Conservation (phyloP, 1,284 basidiomycete species). For the Fomitopsis palustris region DNA sequence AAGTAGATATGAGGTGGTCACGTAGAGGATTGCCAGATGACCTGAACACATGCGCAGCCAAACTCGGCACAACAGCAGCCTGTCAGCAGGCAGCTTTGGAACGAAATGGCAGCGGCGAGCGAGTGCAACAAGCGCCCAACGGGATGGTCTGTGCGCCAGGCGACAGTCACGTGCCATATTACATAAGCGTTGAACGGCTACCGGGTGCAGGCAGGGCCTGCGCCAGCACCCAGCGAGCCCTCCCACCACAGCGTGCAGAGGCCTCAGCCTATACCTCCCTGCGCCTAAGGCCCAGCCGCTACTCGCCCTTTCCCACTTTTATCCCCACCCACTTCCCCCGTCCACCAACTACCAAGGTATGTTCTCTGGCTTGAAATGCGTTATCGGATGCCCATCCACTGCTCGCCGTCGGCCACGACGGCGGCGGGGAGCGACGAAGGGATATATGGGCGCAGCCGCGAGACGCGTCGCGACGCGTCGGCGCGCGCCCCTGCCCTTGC, state of each 20-base stretch:
- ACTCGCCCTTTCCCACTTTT: slow-evolving; percentile 10
- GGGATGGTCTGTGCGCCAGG: slow-evolving; percentile 6
- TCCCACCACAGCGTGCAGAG: slow-evolving; percentile 18
- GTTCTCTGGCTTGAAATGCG: slow-evolving; percentile 8
- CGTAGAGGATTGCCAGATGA: too few species aligned
- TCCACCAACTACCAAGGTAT: slow-evolving; percentile 15
- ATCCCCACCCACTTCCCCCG: slow-evolving; percentile 10
- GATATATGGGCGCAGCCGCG: slow-evolving; percentile 9
- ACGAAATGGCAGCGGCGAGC: neutral
- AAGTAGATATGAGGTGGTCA: too few species aligned
- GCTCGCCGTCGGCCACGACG: slow-evolving; percentile 19
- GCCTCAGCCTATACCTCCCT: slow-evolving; percentile 23
- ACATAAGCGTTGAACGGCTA: slow-evolving; percentile 7
- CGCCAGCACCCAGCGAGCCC: slow-evolving; percentile 22
- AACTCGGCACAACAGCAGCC: too few species aligned
- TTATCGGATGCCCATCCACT: slow-evolving; percentile 19
- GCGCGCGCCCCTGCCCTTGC: slow-evolving; percentile 18
- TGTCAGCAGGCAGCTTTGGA: too few species aligned
- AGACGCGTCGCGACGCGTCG: slow-evolving; percentile 28
- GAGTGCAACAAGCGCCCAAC: neutral
- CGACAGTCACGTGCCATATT: slow-evolving; percentile 1
- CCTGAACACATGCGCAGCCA: too few species aligned
- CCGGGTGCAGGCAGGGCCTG: slow-evolving; percentile 9
- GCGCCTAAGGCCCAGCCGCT: slow-evolving; percentile 24
- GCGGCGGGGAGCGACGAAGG: slow-evolving; percentile 7